Conservation (phyloP, 208 protist species). For the Leishmania amazonensis region DNA sequence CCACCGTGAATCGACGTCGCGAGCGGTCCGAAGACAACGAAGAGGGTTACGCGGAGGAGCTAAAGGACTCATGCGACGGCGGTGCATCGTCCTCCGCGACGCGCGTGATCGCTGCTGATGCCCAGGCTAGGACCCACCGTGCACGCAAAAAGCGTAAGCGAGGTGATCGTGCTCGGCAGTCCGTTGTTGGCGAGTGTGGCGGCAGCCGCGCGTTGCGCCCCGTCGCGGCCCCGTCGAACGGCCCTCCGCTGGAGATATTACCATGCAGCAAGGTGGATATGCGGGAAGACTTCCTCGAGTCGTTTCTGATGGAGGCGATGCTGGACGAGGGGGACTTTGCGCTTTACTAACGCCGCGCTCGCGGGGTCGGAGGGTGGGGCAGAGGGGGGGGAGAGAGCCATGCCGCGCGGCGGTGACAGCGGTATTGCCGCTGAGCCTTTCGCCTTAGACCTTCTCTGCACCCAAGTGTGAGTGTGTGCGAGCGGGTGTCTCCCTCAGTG, state of each 20-base stretch:
- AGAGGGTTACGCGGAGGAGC: not conserved
- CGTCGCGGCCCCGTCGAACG: constrained; percentile 37
- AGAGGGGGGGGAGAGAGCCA: not conserved
- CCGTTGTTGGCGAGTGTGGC: constrained; percentile 39
- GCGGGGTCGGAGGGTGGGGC: not conserved
- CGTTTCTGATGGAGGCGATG: constrained; percentile 48
- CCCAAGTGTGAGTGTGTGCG: not conserved
- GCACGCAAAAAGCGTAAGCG: constrained; percentile 31
- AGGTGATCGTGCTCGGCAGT: constrained; percentile 19
- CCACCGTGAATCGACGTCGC: constrained; percentile 10
- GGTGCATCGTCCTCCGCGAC: not conserved
- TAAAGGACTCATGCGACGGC: not conserved
- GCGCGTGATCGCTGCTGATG: not conserved
- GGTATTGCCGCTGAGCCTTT: not conserved
- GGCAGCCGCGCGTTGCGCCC: constrained; percentile 56
- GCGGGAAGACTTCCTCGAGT: constrained; percentile 56
- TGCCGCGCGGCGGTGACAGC: not conserved
- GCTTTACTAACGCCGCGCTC: constrained; percentile 3
- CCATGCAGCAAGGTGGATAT: constrained; percentile 62
- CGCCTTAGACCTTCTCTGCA: not conserved
- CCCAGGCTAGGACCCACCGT: not conserved
- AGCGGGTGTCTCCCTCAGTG: not conserved
- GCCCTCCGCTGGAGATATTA: constrained; percentile 48
- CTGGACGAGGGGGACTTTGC: constrained; percentile 52
- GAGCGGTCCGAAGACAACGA: constrained; percentile 12